Conservation (phyloP, 1,139 yeast species). For the Hyphopichia pseudoburtonii region DNA sequence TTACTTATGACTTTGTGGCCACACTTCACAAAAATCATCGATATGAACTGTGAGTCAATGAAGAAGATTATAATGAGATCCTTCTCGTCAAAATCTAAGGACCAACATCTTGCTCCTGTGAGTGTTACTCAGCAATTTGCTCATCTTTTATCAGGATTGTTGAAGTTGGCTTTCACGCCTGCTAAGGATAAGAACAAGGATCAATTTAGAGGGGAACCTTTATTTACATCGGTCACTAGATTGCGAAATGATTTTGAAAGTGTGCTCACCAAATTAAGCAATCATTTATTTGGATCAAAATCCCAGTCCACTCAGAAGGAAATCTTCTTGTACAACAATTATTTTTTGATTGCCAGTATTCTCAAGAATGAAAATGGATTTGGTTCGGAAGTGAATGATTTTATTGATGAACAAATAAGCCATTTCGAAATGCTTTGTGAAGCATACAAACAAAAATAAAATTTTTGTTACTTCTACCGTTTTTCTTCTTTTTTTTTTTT, state of each 20-base stretch:
- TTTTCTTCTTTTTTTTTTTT: no score
- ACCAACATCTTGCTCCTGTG: slow-evolving; percentile 53
- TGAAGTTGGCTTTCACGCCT: slow-evolving; percentile 48
- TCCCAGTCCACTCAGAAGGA: slow-evolving; percentile 54
- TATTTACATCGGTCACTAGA: slow-evolving; percentile 65
- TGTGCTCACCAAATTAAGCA: slow-evolving; percentile 66
- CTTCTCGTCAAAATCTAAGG: slow-evolving; percentile 18
- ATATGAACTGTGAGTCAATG: slow-evolving; percentile 72
- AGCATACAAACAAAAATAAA: slow-evolving; percentile 45
- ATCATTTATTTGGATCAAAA: slow-evolving; percentile 35
- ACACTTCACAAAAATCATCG: slow-evolving; percentile 72
- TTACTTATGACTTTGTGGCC: slow-evolving; percentile 80
- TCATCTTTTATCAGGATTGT: slow-evolving; percentile 67
- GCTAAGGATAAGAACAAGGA: slow-evolving; percentile 18
- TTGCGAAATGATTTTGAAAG: slow-evolving; percentile 79
- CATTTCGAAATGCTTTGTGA: slow-evolving; percentile 64
- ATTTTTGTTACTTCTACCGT: background rate
- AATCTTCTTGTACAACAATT: slow-evolving; percentile 75
- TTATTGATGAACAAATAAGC: slow-evolving; percentile 55
- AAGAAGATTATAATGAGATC: slow-evolving; percentile 36
- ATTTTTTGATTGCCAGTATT: slow-evolving; percentile 53
- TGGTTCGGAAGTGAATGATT: slow-evolving; percentile 27
- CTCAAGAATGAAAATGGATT: slow-evolving; percentile 46
- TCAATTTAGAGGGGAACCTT: slow-evolving; percentile 58
- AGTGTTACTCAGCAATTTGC: slow-evolving; percentile 77